These are phyloP conservation scores for Kwoniella bestiolae DNA, from an alignment of 768 basidiomycete genomes.

Conservation along the genomic window DNA sequence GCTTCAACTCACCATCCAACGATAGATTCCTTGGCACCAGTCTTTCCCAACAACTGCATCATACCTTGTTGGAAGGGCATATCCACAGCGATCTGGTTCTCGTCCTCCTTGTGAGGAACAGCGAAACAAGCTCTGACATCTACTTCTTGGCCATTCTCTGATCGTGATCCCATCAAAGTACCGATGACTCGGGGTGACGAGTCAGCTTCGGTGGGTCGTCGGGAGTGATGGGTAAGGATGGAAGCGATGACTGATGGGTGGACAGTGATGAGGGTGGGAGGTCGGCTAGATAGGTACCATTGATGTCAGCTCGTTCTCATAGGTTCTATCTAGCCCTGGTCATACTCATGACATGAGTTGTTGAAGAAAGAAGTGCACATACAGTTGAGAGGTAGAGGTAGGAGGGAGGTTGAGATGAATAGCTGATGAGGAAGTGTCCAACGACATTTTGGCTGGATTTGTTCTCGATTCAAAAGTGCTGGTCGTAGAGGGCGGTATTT, in stretches of 20 bases:
- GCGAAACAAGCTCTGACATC: conserved; percentile 86
- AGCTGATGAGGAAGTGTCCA: conserved; percentile 47
- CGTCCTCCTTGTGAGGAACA: conserved; percentile 87
- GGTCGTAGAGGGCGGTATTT: no score
- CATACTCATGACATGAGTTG: neutral
- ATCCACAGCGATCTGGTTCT: conserved; percentile 91
- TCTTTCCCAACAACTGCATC: conserved; percentile 86
- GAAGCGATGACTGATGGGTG: conserved; percentile 92
- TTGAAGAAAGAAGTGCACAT: conserved; percentile 5
- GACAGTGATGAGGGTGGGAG: conserved; percentile 65
- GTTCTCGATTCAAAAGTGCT: no score
- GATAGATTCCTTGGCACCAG: conserved; percentile 65
- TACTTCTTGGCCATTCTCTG: conserved; percentile 64
- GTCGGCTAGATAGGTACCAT: conserved; percentile 36
- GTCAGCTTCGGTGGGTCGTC: conserved; percentile 67
- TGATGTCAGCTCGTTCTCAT: conserved; percentile 7
- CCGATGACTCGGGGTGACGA: conserved; percentile 76
- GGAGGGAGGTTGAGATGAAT: conserved; percentile 53
- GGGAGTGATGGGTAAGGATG: conserved; percentile 94
- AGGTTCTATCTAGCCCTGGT: neutral
- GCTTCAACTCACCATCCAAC: conserved; percentile 80
- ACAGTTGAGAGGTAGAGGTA: conserved; percentile 46
- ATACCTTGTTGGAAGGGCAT: conserved; percentile 94
- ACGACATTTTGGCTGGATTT: conserved; percentile 41
- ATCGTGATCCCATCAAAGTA: conserved; percentile 84